Evolutionary conservation across 2,329 filamentous ascomycete genomes (phyloP).

Genomic region (Calonectria naviculata): DNA sequence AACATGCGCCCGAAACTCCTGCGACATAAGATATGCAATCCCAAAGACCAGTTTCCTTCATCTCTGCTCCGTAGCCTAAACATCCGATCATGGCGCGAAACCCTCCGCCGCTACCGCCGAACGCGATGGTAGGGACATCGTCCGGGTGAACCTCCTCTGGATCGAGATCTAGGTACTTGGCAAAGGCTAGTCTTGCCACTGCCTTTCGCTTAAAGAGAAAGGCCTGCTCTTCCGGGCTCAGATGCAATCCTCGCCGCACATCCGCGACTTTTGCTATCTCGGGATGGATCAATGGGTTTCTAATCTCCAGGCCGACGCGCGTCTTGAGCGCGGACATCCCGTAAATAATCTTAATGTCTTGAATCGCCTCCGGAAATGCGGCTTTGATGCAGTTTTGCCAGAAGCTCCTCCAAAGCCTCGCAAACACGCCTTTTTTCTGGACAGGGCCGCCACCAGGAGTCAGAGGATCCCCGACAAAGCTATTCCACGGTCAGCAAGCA

Average conservation of each 20-base stretch:
- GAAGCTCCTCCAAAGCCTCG: neutral
- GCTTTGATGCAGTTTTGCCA: constrained; percentile 22
- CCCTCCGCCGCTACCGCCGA: constrained; percentile 18
- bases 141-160: constrained; percentile 10
- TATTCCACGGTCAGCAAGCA: neutral
- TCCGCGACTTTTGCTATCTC: constrained; percentile 10
- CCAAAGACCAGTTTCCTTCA: constrained; percentile 14
- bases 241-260: constrained; percentile 14
- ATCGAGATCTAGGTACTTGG: constrained; percentile 3
- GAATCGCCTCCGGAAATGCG: constrained; percentile 21
- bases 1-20: constrained; percentile 18
- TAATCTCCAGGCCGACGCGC: constrained; percentile 14
- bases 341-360: constrained; percentile 20
- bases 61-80: constrained; percentile 15
- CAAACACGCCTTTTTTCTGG: neutral
- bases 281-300: constrained; percentile 12
- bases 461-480: neutral
- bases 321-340: constrained; percentile 19
- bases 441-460: neutral
- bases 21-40: constrained; percentile 18
- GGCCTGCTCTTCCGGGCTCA: constrained; percentile 4
- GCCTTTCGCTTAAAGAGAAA: constrained; percentile 9
- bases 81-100: constrained; percentile 22
- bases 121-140: constrained; percentile 14
- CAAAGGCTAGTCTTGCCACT: neutral